Evolutionary conservation across 2,329 filamentous ascomycete genomes (phyloP).

Genomic region (Aspergillus oerlinghausenensis): DNA sequence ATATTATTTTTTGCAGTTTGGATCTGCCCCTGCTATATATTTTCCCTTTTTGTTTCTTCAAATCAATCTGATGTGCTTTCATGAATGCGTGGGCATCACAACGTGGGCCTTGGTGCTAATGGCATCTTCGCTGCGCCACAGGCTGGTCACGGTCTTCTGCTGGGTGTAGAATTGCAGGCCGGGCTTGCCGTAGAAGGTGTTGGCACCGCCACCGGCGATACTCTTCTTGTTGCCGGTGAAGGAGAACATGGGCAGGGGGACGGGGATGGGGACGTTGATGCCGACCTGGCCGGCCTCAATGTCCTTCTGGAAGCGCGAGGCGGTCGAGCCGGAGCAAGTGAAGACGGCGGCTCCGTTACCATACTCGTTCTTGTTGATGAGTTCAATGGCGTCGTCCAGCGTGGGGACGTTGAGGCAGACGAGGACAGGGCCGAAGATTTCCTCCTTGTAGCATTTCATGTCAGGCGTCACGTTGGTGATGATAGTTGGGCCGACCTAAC

Average conservation of each 20-base stretch:
- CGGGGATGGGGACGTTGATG: conserved; percentile 64
- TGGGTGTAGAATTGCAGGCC: conserved; percentile 95
- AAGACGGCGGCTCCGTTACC: conserved; percentile 65
- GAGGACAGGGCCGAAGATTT: conserved; percentile 64
- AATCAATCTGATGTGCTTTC: conserved; percentile 7
- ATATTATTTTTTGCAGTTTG: not conserved
- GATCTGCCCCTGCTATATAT: not conserved
- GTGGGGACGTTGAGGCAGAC: conserved; percentile 58
- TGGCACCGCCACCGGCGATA: conserved; percentile 84
- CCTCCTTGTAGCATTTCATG: conserved; percentile 63
- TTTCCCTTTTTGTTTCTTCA: not conserved
- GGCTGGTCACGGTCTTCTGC: conserved; percentile 90
- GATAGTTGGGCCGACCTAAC: conserved; percentile 58
- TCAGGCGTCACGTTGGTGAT: conserved; percentile 61
- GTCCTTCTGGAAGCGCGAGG: conserved; percentile 59
- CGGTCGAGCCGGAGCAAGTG: conserved; percentile 58
- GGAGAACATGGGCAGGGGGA: conserved; percentile 58
- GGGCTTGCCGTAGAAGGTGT: conserved; percentile 91
- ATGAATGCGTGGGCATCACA: conserved; percentile 71
- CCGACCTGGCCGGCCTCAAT: conserved; percentile 64
- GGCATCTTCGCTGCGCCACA: conserved; percentile 85
- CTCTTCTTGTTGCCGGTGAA: conserved; percentile 78
- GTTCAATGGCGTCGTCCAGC: conserved; percentile 57
- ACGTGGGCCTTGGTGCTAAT: conserved; percentile 79
- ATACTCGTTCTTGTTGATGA: conserved; percentile 64